Percentiles rank a stretch among this genome's conserved stretches.
Conservation (phyloP, 176 grass and related monocot genomes). For the Rhipidocladum racemiflorum region DNA sequence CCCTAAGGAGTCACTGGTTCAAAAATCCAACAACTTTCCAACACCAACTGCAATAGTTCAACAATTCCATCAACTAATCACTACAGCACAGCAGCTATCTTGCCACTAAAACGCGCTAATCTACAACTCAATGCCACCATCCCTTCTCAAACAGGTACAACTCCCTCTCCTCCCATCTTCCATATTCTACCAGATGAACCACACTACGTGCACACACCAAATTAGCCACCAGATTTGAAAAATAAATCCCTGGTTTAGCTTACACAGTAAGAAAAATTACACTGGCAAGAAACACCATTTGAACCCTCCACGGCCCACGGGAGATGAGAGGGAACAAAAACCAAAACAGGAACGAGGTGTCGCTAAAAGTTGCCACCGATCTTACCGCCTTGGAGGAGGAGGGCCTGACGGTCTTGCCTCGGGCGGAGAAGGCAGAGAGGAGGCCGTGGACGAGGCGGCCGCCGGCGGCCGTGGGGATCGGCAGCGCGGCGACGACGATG, state of each 20-base stretch:
- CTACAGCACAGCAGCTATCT: neutral
- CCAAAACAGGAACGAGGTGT: neutral
- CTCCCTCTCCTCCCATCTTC: neutral
- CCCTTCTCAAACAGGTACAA: too few relatives aligned
- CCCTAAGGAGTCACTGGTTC: neutral
- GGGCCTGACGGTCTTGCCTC: conserved; percentile 47
- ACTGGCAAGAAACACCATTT: neutral
- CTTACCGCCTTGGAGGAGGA: conserved; percentile 44
- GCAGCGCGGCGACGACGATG: conserved; percentile 45
- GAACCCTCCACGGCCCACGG: neutral
- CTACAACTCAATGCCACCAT: neutral
- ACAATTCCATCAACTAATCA: neutral
- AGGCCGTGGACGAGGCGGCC: conserved; percentile 35
- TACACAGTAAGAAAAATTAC: neutral
- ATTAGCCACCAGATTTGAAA: neutral
- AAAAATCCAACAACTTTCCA: neutral
- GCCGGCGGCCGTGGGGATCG: conserved; percentile 36
- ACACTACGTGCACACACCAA: neutral
- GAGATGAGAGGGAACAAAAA: neutral
- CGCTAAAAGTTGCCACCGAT: neutral
- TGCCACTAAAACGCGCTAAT: neutral
- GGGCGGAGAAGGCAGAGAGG: conserved; percentile 35
- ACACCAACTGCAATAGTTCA: neutral
- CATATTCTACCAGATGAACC: neutral
- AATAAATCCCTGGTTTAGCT: neutral